A percentile compares a stretch with the other conserved stretches of the same genome.
phyloP scores from a whole-genome alignment of 2,329 filamentous ascomycete genomes.

The Colletotrichum orchidophilum region DNA sequence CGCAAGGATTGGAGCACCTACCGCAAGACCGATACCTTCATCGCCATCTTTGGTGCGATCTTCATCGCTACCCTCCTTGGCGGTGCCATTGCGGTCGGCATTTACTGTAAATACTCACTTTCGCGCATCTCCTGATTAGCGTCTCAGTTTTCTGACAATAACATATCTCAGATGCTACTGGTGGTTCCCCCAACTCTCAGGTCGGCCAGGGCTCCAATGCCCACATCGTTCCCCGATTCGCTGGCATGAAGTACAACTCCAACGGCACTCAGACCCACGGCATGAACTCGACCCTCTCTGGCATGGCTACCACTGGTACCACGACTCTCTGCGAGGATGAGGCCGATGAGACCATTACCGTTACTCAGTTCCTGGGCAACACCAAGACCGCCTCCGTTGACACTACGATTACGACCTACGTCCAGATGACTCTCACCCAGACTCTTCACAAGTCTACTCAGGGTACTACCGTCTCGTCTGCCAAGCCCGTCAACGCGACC shows the following conservation, averaged over 20 bases:
- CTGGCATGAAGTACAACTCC: slow-evolving; percentile 14
- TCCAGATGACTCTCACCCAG: slow-evolving; percentile 23
- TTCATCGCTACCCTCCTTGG: not conserved
- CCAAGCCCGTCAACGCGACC: slow-evolving; percentile 14
- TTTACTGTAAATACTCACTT: not conserved
- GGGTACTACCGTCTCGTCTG: slow-evolving; percentile 26
- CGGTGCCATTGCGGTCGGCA: not conserved
- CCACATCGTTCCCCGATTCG: slow-evolving; percentile 22
- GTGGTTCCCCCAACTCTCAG: not conserved
- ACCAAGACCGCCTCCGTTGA: not conserved
- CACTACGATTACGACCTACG: slow-evolving; percentile 3
- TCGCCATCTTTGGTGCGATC: not conserved
- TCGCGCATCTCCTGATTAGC: not conserved
- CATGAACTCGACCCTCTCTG: slow-evolving; percentile 9
- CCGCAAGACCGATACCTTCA: slow-evolving; percentile 25
- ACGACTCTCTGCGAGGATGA: slow-evolving; percentile 6
- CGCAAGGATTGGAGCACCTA: slow-evolving; percentile 21
- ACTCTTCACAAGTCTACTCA: slow-evolving; percentile 18
- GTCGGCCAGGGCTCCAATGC: not conserved
- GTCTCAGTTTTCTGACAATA: not conserved
- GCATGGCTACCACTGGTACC: not conserved
- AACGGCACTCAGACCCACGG: slow-evolving; percentile 8
- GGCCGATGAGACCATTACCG: slow-evolving; percentile 3
- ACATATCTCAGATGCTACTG: not conserved
- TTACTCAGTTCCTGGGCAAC: not conserved